Percentiles rank a stretch among this genome's conserved stretches.
Conservation (phyloP, 257 asterid genomes). For the Solanum tacnaense region DNA sequence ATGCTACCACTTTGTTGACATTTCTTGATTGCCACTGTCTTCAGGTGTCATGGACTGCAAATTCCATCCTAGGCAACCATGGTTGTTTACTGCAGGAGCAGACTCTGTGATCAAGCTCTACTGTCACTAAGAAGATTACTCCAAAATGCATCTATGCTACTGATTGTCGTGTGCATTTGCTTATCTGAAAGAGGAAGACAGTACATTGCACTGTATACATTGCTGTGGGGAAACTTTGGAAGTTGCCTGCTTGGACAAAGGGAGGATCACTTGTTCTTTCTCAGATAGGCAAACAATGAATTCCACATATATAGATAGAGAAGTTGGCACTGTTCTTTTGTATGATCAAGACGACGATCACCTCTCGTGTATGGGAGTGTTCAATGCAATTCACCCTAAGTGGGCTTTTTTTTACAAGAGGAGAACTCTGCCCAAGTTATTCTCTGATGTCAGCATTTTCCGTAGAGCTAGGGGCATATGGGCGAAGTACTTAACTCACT, state of each 20-base stretch:
- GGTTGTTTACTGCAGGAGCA: slow-evolving; percentile 89
- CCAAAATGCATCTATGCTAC: neutral
- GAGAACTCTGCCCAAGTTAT: neutral
- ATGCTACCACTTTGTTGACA: neutral
- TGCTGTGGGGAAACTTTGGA: neutral
- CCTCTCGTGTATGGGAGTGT: neutral
- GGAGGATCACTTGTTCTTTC: neutral
- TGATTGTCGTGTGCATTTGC: neutral
- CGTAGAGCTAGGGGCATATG: neutral
- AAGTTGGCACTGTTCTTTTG: neutral
- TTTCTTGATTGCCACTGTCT: slow-evolving; percentile 1
- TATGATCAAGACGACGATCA: neutral
- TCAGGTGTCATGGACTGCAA: slow-evolving; percentile 90
- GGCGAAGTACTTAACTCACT: neutral
- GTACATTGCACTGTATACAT: neutral
- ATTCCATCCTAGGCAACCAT: slow-evolving; percentile 96
- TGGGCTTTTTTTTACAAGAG: neutral
- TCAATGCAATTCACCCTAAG: neutral
- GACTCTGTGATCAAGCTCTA: slow-evolving; percentile 84
- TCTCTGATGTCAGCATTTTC: neutral
- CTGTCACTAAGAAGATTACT: slow-evolving; percentile 35
- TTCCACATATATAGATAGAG: neutral
- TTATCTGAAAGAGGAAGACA: neutral
- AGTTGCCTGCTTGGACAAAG: neutral
- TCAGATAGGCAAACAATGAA: neutral